A percentile compares a stretch with the other conserved stretches of the same genome.
Conservation (phyloP, 2,329 filamentous ascomycete species). For the Phialophora verrucosa region DNA sequence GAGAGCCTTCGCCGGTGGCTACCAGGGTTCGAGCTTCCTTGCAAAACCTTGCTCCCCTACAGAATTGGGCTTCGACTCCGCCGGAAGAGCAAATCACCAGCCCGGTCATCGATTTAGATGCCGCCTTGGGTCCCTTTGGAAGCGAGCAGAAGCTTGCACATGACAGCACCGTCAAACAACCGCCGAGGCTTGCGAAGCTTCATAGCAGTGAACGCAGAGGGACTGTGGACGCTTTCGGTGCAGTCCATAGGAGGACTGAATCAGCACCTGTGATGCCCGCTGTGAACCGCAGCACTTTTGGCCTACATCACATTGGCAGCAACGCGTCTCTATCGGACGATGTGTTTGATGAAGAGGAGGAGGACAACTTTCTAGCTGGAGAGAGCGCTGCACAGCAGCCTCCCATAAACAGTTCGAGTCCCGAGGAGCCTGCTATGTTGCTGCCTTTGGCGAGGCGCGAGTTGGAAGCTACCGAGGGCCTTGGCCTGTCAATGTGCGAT, state of each 20-base stretch:
- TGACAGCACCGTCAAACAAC: conserved; percentile 36
- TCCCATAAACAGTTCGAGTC: conserved; percentile 18
- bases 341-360: conserved; percentile 59
- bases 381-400: conserved; percentile 18
- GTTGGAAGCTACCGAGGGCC: conserved; percentile 33
- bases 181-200: conserved; percentile 52
- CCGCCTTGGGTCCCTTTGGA: conserved; percentile 89
- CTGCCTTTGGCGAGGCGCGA: conserved; percentile 29
- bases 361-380: conserved; percentile 54
- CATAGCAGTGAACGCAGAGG: conserved; percentile 59
- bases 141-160: conserved; percentile 59
- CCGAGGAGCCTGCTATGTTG: background rate
- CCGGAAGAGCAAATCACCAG: conserved; percentile 69
- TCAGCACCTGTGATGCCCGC: conserved; percentile 57
- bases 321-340: conserved; percentile 51
- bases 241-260: conserved; percentile 54
- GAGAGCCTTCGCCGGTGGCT: conserved; percentile 45
- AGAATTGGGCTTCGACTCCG: conserved; percentile 5
- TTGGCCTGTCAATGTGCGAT: conserved; percentile 33
- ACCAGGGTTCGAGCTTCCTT: conserved; percentile 25
- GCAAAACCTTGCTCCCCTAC: conserved; percentile 10
- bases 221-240: conserved; percentile 38
- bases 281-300: conserved; percentile 52
- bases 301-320: conserved; percentile 47
- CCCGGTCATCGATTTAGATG: conserved; percentile 91